Percentiles rank a stretch among this genome's conserved stretches.
phyloP scores from a whole-genome alignment of 1,284 basidiomycete genomes.

The Cutaneotrichosporon dermatis region DNA sequence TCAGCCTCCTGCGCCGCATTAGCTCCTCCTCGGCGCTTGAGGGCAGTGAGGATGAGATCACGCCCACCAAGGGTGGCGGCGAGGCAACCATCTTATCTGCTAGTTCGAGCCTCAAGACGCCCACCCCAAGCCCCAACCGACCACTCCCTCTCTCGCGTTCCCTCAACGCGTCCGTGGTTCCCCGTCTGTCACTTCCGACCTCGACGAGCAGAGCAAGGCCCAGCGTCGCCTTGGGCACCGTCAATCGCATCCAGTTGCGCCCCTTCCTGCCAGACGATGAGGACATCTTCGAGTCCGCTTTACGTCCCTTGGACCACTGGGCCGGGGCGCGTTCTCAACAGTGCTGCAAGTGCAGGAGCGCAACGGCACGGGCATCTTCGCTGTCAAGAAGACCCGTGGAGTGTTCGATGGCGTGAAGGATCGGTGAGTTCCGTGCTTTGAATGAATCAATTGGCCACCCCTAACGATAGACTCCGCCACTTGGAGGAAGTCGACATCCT shows the following conservation, averaged over 20 bases:
- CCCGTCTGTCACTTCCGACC: slow-evolving; percentile 47
- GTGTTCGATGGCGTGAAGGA: slow-evolving; percentile 86
- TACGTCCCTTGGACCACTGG: slow-evolving; percentile 73
- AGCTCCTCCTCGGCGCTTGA: slow-evolving; percentile 32
- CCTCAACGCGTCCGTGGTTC: slow-evolving; percentile 20
- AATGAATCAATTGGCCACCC: neutral
- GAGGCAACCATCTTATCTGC: slow-evolving; percentile 13
- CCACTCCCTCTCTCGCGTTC: neutral
- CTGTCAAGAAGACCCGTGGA: slow-evolving; percentile 87
- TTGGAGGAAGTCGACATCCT: slow-evolving; percentile 95
- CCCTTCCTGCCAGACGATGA: slow-evolving; percentile 26
- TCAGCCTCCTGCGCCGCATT: slow-evolving; percentile 35
- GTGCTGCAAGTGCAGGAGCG: slow-evolving; percentile 84
- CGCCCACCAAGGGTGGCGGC: slow-evolving; percentile 43
- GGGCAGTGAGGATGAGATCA: slow-evolving; percentile 46
- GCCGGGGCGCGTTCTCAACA: slow-evolving; percentile 90
- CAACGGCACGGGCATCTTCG: slow-evolving; percentile 61
- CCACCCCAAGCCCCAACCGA: slow-evolving; percentile 25
- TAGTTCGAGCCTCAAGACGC: slow-evolving; percentile 20
- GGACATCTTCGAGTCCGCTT: slow-evolving; percentile 55
- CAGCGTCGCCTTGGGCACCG: slow-evolving; percentile 42
- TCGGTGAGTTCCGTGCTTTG: slow-evolving; percentile 28
- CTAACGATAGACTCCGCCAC: slow-evolving; percentile 60
- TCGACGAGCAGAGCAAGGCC: slow-evolving; percentile 26
- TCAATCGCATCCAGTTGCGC: slow-evolving; percentile 42